A percentile compares a stretch with the other conserved stretches of the same genome.
Conservation (phyloP, 805 yeast species). For the Sungouiozyma ichnusensis region DNA sequence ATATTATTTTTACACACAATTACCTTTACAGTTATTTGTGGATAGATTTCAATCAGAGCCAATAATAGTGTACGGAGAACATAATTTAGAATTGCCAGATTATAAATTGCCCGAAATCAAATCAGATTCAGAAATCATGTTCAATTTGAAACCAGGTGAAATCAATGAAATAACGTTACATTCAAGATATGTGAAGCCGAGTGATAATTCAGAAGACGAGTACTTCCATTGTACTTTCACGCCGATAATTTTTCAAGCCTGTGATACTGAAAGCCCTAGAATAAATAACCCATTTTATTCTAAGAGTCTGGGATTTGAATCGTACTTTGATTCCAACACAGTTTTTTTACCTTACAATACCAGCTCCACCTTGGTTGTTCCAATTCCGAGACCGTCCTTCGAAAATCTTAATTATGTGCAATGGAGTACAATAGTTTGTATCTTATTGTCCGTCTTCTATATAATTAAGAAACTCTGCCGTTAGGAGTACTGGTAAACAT, state of each 20-base stretch:
- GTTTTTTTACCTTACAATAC: slow-evolving; percentile 30
- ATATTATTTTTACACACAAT: slow-evolving; percentile 33
- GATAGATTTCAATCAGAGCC: slow-evolving; percentile 45
- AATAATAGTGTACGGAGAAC: slow-evolving; percentile 40
- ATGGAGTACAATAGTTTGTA: slow-evolving; percentile 27
- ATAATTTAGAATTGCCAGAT: slow-evolving; percentile 48
- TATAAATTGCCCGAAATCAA: slow-evolving; percentile 28
- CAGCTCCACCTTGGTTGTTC: slow-evolving; percentile 13
- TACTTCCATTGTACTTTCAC: slow-evolving; percentile 19
- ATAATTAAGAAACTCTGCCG: slow-evolving; percentile 20
- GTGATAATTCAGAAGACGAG: slow-evolving; percentile 8
- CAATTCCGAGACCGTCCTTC: slow-evolving; percentile 36
- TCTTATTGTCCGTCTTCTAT: slow-evolving; percentile 29
- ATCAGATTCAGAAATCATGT: slow-evolving; percentile 40
- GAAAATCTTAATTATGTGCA: slow-evolving; percentile 26
- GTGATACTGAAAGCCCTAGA: slow-evolving; percentile 28
- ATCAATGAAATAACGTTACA: slow-evolving; percentile 36
- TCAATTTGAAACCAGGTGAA: slow-evolving; percentile 24
- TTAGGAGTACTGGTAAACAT: not conserved
- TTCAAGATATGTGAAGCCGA: slow-evolving; percentile 40
- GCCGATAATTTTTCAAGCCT: slow-evolving; percentile 42
- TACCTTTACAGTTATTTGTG: slow-evolving; percentile 40
- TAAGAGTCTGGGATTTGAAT: slow-evolving; percentile 35
- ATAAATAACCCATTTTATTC: slow-evolving; percentile 31
- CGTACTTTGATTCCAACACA: slow-evolving; percentile 38